These are phyloP conservation scores for Grosmannia huntii DNA, from an alignment of 2,329 filamentous ascomycete species.

Conservation along the genomic window DNA sequence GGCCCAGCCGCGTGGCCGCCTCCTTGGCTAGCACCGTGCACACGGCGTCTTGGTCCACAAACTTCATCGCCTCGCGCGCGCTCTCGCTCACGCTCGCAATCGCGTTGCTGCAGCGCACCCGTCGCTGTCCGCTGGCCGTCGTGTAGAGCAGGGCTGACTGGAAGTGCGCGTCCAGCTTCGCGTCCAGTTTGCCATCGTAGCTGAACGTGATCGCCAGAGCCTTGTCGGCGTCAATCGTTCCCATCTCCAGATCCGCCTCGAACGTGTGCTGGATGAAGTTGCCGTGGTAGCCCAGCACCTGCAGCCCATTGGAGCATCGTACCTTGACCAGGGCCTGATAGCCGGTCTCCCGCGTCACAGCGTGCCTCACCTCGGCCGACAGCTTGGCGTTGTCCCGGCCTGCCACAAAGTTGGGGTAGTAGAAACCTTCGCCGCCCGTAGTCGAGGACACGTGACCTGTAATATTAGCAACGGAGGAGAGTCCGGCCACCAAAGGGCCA, in stretches of 20 bases:
- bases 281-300: constrained; percentile 87
- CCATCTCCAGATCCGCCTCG: constrained; percentile 87
- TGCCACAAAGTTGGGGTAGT: constrained; percentile 91
- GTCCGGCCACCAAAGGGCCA: too few species aligned
- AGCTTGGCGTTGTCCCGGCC: constrained; percentile 77
- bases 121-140: constrained; percentile 73
- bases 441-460: constrained; percentile 66
- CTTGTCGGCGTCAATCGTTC: constrained; percentile 85
- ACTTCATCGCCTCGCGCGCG: constrained; percentile 75
- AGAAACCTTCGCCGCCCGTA: constrained; percentile 91
- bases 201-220: constrained; percentile 82
- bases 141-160: constrained; percentile 92
- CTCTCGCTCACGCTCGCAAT: constrained; percentile 86
- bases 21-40: constrained; percentile 84
- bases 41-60: constrained; percentile 91
- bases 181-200: constrained; percentile 95
- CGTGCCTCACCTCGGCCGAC: constrained; percentile 72
- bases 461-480: too few species aligned
- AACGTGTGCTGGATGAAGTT: constrained; percentile 95
- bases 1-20: constrained; percentile 70
- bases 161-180: constrained; percentile 94
- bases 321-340: constrained; percentile 98
- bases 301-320: constrained; percentile 88
- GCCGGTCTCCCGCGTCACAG: constrained; percentile 79
- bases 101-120: constrained; percentile 85